phyloP scores from a whole-genome alignment of 148 eudicot species.

The Silene uniflora region DNA sequence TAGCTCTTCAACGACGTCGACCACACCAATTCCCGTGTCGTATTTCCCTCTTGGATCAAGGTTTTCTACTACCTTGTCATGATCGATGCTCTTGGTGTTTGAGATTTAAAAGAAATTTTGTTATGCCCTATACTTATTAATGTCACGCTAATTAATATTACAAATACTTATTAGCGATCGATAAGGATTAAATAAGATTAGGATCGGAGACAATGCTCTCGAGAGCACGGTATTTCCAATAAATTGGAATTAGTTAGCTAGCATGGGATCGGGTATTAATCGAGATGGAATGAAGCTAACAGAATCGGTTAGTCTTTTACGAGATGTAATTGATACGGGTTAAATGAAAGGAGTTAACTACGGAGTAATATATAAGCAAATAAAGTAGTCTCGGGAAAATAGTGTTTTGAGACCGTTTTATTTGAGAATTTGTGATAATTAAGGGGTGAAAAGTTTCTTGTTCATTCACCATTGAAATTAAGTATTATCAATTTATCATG shows the following conservation, averaged over 20 bases:
- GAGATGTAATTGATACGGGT: not conserved
- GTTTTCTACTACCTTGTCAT: conserved; percentile 15
- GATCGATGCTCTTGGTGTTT: not conserved
- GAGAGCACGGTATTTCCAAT: not conserved
- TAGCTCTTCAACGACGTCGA: not conserved
- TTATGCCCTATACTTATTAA: too few relatives aligned
- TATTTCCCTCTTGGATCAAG: conserved; percentile 27
- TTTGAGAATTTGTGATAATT: not conserved
- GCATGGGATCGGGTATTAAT: not conserved
- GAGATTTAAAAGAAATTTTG: not conserved
- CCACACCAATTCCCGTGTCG: conserved; percentile 20
- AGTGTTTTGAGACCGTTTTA: not conserved
- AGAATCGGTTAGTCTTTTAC: not conserved
- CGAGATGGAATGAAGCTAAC: not conserved
- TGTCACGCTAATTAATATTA: not conserved
- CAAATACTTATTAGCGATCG: not conserved
- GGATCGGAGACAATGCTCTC: not conserved
- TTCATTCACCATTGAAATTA: too few relatives aligned
- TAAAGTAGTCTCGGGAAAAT: not conserved
- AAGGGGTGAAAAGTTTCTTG: not conserved
- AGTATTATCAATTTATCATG: not conserved
- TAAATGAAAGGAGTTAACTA: too few relatives aligned
- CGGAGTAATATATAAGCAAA: too few relatives aligned
- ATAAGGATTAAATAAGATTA: conserved; percentile 6
- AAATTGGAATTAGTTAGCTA: not conserved